phyloP scores from a whole-genome alignment of 257 asterid genomes.

The Gentiana dahurica region DNA sequence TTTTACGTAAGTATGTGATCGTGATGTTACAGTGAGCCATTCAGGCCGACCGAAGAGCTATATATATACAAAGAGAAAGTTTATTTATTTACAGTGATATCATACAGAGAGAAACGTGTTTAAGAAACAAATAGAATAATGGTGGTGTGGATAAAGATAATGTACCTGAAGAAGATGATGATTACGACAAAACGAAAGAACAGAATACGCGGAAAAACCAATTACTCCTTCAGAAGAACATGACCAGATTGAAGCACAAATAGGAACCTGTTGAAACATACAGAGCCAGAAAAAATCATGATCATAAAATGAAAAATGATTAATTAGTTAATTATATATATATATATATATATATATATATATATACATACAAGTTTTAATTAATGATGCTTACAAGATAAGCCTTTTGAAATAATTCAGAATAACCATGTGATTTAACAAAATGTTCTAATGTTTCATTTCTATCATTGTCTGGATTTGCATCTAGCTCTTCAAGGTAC shows the following conservation, averaged over 20 bases:
- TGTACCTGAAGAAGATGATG: conserved; percentile 90
- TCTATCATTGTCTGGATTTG: conserved; percentile 69
- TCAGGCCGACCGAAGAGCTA: conserved; percentile 92
- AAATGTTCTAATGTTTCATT: conserved; percentile 71
- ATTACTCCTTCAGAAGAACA: conserved; percentile 78
- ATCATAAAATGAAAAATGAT: neutral
- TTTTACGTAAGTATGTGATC: conserved; percentile 57
- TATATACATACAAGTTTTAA: neutral
- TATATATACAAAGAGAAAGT: conserved; percentile 12
- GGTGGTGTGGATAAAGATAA: neutral
- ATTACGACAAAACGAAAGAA: conserved; percentile 83
- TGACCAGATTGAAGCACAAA: conserved; percentile 98
- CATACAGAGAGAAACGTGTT: neutral
- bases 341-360: no score
- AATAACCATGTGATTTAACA: conserved; percentile 59
- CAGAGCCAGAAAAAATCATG: neutral
- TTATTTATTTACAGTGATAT: neutral
- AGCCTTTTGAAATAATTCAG: conserved; percentile 78
- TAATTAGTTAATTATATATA: neutral
- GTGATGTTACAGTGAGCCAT: conserved; percentile 81
- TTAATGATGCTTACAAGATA: conserved; percentile 64
- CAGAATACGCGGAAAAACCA: conserved; percentile 80
- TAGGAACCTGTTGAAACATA: conserved; percentile 41
- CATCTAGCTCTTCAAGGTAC: conserved; percentile 70
- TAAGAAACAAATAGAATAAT: no score